A percentile compares a stretch with the other conserved stretches of the same genome.
Conservation (phyloP, 2,329 filamentous ascomycete genomes). For the Claviceps humidiphila region DNA sequence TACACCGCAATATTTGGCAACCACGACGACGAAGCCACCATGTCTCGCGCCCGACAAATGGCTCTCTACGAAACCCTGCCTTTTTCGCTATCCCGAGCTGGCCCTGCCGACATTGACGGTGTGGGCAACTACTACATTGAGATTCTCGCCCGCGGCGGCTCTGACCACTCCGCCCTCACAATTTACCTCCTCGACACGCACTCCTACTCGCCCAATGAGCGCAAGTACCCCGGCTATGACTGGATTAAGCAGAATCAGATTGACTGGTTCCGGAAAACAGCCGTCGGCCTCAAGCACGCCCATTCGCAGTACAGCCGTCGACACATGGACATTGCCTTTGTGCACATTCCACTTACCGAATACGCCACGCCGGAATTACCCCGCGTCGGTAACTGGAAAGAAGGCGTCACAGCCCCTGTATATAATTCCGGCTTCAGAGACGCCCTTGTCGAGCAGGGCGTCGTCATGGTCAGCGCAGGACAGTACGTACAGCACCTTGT, state of each 20-base stretch:
- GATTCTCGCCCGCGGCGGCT: conserved; percentile 64
- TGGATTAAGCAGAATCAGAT: conserved; percentile 95
- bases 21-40: conserved; percentile 82
- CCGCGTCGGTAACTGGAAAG: conserved; percentile 55
- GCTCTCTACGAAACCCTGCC: conserved; percentile 72
- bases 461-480: conserved; percentile 80
- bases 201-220: conserved; percentile 79
- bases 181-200: conserved; percentile 95
- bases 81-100: conserved; percentile 75
- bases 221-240: conserved; percentile 82
- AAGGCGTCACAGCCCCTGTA: conserved; percentile 72
- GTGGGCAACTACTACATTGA: conserved; percentile 94
- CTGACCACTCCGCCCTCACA: conserved; percentile 79
- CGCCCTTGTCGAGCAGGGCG: conserved; percentile 71
- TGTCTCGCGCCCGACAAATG: conserved; percentile 72
- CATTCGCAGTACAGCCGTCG: conserved; percentile 80
- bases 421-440: conserved; percentile 92
- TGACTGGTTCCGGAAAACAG: conserved; percentile 79
- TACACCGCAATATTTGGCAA: conserved; percentile 95
- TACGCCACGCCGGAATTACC: conserved; percentile 55
- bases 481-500: conserved; percentile 47
- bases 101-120: conserved; percentile 72
- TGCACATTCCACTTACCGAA: conserved; percentile 92
- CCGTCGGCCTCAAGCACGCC: conserved; percentile 57
- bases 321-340: conserved; percentile 92